Evolutionary conservation across 106 monocot species (phyloP).

Genomic region (Dioscorea dumetorum): DNA sequence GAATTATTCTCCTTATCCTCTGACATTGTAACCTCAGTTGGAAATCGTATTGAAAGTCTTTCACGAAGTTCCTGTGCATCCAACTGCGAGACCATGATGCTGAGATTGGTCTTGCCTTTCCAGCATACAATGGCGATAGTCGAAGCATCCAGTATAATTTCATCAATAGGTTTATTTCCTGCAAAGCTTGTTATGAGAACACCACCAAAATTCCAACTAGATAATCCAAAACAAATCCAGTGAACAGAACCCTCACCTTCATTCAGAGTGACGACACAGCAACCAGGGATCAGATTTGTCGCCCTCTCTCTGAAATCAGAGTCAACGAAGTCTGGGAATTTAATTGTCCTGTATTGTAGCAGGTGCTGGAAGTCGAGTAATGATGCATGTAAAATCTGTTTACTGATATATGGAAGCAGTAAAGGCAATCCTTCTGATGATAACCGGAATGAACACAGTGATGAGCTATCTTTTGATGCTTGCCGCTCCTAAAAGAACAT

Average conservation of each 20-base stretch:
- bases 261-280: conserved; percentile 71
- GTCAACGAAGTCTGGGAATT: conserved; percentile 77
- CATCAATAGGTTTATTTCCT: conserved; percentile 23
- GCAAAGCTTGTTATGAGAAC: conserved; percentile 9
- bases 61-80: conserved; percentile 73
- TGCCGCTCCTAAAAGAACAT: conserved; percentile 71
- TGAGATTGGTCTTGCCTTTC: conserved; percentile 88
- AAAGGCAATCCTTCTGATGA: conserved; percentile 95
- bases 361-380: conserved; percentile 70
- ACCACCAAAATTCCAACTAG: not conserved
- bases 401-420: conserved; percentile 76
- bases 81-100: conserved; percentile 75
- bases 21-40: not conserved
- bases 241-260: conserved; percentile 38
- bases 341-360: conserved; percentile 64
- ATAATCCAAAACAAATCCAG: not conserved
- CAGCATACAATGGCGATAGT: conserved; percentile 83
- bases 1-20: not conserved
- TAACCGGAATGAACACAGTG: conserved; percentile 66
- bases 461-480: conserved; percentile 51
- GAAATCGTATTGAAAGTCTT: conserved; percentile 51
- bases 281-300: conserved; percentile 52
- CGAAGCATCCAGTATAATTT: conserved; percentile 29
- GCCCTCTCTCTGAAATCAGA: conserved; percentile 50
- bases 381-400: conserved; percentile 70